Evolutionary conservation across 75 land plant species (phyloP).

Genomic region (Cunninghamia lanceolata): DNA sequence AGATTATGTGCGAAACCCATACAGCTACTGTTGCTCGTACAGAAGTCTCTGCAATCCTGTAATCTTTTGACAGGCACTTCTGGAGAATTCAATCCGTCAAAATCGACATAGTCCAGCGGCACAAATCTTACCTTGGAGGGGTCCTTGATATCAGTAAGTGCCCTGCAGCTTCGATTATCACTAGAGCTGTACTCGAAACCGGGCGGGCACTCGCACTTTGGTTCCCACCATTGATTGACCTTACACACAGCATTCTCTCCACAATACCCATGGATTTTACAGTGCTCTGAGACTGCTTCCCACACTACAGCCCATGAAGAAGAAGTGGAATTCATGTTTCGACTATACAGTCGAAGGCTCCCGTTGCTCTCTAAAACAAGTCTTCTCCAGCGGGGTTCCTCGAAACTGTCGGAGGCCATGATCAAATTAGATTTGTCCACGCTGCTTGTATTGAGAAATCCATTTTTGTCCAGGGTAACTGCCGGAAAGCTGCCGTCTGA

Average conservation of each 20-base stretch:
- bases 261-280: constrained; percentile 38
- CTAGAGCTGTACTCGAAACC: constrained; percentile 10
- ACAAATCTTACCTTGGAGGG: not conserved
- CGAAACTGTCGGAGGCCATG: not conserved
- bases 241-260: constrained; percentile 36
- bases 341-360: constrained; percentile 50
- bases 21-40: constrained; percentile 20
- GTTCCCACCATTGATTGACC: not conserved
- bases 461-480: not conserved
- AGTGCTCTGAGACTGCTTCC: constrained; percentile 29
- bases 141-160: not conserved
- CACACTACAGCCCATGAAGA: constrained; percentile 29
- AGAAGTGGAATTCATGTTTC: constrained; percentile 9
- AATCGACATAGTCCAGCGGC: constrained; percentile 40
- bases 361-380: constrained; percentile 54
- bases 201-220: constrained; percentile 32
- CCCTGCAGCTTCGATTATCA: not conserved
- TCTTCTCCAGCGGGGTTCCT: constrained; percentile 11
- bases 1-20: constrained; percentile 32
- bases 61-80: not conserved
- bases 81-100: constrained; percentile 10
- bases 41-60: not conserved
- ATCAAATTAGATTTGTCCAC: not conserved
- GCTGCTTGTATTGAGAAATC: not conserved
- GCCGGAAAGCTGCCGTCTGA: not conserved